Conservation (phyloP, 495 filamentous ascomycete genomes). For the Talaromyces stipitatus region DNA sequence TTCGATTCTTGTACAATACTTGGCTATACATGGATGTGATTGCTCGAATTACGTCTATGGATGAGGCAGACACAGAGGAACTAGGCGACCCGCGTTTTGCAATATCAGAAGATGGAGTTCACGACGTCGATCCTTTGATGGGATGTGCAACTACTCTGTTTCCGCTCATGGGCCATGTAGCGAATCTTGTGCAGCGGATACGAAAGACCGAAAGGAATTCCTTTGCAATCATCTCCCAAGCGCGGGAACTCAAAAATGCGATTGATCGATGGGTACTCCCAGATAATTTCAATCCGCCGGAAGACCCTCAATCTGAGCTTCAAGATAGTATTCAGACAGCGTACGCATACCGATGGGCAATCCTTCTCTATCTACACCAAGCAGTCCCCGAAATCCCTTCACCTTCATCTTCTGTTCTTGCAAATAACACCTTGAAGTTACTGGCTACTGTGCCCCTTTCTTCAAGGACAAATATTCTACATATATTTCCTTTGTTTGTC, state of each 20-base stretch:
- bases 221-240: constrained; percentile 53
- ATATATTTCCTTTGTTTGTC: constrained; percentile 68
- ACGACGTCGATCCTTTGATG: constrained; percentile 68
- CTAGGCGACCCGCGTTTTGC: constrained; percentile 39
- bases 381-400: constrained; percentile 70
- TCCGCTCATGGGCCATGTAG: constrained; percentile 64
- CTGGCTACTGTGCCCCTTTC: constrained; percentile 57
- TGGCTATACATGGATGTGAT: constrained; percentile 83
- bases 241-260: constrained; percentile 53
- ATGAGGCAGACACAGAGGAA: constrained; percentile 47
- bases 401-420: constrained; percentile 46
- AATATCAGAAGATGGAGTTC: constrained; percentile 33
- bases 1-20: constrained; percentile 68
- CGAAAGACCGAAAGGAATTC: constrained; percentile 51
- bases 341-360: constrained; percentile 71
- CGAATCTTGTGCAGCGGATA: constrained; percentile 59
- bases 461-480: constrained; percentile 62
- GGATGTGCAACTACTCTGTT: constrained; percentile 67
- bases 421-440: constrained; percentile 53
- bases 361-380: constrained; percentile 68
- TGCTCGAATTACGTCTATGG: constrained; percentile 61
- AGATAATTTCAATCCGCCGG: constrained; percentile 49
- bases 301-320: constrained; percentile 58
- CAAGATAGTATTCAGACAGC: constrained; percentile 65
- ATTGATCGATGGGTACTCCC: constrained; percentile 62